phyloP scores from a whole-genome alignment of 257 asterid genomes.

The Solanum phureja region DNA sequence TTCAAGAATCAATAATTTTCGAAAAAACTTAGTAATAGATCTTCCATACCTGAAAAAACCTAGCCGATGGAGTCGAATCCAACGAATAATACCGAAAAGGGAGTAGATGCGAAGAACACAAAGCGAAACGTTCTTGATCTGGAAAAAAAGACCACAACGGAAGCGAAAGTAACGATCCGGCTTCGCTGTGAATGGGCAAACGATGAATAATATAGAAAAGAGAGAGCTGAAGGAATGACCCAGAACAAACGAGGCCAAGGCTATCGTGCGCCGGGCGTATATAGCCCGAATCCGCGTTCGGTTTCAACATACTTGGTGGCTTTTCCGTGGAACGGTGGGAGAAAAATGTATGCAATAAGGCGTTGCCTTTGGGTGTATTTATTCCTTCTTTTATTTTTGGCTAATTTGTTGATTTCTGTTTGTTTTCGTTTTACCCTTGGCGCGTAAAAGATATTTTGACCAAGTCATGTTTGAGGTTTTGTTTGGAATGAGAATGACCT shows the following conservation, averaged over 20 bases:
- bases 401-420: not conserved
- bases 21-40: not conserved
- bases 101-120: not conserved
- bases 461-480: not conserved
- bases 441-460: not conserved
- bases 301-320: not conserved
- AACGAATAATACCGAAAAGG: not conserved
- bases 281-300: not conserved
- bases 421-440: not conserved
- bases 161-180: not conserved
- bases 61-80: not conserved
- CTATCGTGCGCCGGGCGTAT: slow-evolving; percentile 25
- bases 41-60: not conserved
- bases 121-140: not conserved
- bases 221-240: slow-evolving; percentile 16
- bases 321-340: not conserved
- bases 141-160: not conserved
- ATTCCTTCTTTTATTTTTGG: not conserved
- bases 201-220: not conserved
- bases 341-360: not conserved
- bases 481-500: not conserved
- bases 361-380: not conserved
- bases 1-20: not conserved
- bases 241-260: slow-evolving; percentile 18
- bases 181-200: not conserved